A percentile compares a stretch with the other conserved stretches of the same genome.
Conservation (phyloP, 371 early-diverging fungal genomes). For the Amoeboaphelidium protococcarum region DNA sequence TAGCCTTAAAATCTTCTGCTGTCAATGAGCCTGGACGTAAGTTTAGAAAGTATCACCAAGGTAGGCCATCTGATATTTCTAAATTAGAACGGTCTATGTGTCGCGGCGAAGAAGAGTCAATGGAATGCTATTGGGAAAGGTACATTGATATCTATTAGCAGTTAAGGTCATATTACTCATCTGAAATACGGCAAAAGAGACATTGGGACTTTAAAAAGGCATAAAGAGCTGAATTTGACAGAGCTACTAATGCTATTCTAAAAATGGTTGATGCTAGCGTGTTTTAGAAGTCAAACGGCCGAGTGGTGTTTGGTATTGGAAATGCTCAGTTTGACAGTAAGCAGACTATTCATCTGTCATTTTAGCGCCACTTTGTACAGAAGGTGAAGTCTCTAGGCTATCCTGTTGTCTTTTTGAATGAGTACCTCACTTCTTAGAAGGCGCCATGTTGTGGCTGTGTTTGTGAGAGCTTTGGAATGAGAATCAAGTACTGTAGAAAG, state of each 20-base stretch:
- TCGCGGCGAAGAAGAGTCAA: background rate
- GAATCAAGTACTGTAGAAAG: background rate
- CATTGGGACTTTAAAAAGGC: background rate
- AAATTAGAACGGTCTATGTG: background rate
- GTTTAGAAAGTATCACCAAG: background rate
- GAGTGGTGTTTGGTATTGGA: background rate
- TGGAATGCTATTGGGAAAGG: background rate
- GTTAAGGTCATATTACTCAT: background rate
- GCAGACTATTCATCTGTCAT: background rate
- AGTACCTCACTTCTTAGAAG: background rate
- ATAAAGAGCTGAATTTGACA: background rate
- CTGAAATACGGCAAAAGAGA: background rate
- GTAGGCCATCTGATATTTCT: background rate
- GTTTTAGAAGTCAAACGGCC: background rate
- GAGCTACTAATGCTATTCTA: background rate
- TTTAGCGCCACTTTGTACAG: background rate
- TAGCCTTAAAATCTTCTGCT: background rate
- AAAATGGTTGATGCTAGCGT: background rate
- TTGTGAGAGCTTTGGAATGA: background rate
- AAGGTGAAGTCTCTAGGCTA: background rate
- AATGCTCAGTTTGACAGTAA: background rate
- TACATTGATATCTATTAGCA: background rate
- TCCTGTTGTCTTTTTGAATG: background rate
- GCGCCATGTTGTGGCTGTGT: background rate
- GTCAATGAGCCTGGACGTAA: background rate